Evolutionary conservation across 495 filamentous ascomycete genomes (phyloP).

Genomic region (Aspergillus nanangensis): DNA sequence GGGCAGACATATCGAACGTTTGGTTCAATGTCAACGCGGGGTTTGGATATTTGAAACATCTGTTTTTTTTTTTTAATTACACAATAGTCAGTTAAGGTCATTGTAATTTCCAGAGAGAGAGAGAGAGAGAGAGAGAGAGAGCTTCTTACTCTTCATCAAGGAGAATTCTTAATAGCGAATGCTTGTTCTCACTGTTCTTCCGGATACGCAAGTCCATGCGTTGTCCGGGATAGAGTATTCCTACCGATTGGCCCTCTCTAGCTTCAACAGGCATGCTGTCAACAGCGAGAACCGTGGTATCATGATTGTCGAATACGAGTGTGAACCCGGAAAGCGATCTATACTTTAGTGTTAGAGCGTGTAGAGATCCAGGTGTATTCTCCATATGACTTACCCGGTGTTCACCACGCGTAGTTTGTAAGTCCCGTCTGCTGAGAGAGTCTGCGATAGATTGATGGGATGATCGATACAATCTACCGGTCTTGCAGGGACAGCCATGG

Average conservation of each 20-base stretch:
- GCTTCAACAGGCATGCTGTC: constrained; percentile 36
- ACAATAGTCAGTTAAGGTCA: not conserved
- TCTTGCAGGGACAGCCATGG: constrained; percentile 41
- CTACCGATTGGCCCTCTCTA: constrained; percentile 25
- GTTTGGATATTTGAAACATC: constrained; percentile 45
- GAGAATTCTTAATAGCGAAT: constrained; percentile 26
- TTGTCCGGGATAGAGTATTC: constrained; percentile 46
- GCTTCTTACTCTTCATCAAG: constrained; percentile 39
- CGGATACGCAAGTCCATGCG: constrained; percentile 42
- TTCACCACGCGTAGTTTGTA: constrained; percentile 35
- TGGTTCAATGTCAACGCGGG: constrained; percentile 38
- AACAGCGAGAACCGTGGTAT: constrained; percentile 31
- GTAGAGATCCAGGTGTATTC: not conserved
- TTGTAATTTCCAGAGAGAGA: not conserved
- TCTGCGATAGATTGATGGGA: constrained; percentile 14
- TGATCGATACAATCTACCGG: constrained; percentile 38
- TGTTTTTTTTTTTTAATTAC: too few relatives aligned
- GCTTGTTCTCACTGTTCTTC: constrained; percentile 4
- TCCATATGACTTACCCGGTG: constrained; percentile 26
- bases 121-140: not conserved
- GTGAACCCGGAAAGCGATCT: constrained; percentile 43
- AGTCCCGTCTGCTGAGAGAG: constrained; percentile 12
- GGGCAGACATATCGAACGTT: constrained; percentile 27
- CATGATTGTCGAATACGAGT: constrained; percentile 24
- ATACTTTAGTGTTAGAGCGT: constrained; percentile 1